phyloP scores from a whole-genome alignment of 805 yeast genomes.

The Spathaspora girioi region DNA sequence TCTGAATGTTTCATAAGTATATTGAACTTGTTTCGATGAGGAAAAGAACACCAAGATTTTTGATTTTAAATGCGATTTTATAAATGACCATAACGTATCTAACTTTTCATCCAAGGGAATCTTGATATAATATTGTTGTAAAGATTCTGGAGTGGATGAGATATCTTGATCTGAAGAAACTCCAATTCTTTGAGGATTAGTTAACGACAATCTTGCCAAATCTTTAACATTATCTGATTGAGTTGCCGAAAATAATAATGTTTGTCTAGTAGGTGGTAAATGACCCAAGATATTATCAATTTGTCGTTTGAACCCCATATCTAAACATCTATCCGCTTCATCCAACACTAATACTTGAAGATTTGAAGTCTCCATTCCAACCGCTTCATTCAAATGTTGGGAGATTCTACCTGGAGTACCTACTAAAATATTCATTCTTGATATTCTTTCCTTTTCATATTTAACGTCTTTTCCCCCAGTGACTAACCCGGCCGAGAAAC shows the following conservation, averaged over 20 bases:
- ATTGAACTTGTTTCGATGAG: constrained; percentile 88
- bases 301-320: constrained; percentile 87
- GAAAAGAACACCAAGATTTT: constrained; percentile 82
- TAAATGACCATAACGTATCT: constrained; percentile 80
- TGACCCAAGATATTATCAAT: constrained; percentile 76
- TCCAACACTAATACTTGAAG: constrained; percentile 78
- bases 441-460: constrained; percentile 76
- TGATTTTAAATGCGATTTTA: constrained; percentile 74
- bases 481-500: constrained; percentile 84
- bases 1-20: constrained; percentile 80
- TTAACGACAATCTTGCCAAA: constrained; percentile 73
- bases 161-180: constrained; percentile 43
- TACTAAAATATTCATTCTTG: constrained; percentile 74
- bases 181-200: constrained; percentile 51
- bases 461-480: constrained; percentile 91
- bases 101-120: constrained; percentile 76
- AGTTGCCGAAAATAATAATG: constrained; percentile 83
- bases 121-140: constrained; percentile 79
- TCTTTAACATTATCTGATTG: constrained; percentile 81
- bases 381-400: constrained; percentile 89
- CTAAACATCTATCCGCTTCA: constrained; percentile 90
- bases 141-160: constrained; percentile 73
- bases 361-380: constrained; percentile 70
- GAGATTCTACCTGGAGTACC: constrained; percentile 91
- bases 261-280: constrained; percentile 78